A percentile compares a stretch with the other conserved stretches of the same genome.
These are phyloP conservation scores for Cyamopsis tetragonoloba DNA, from an alignment of 306 rosid species.

Conservation along the genomic window DNA sequence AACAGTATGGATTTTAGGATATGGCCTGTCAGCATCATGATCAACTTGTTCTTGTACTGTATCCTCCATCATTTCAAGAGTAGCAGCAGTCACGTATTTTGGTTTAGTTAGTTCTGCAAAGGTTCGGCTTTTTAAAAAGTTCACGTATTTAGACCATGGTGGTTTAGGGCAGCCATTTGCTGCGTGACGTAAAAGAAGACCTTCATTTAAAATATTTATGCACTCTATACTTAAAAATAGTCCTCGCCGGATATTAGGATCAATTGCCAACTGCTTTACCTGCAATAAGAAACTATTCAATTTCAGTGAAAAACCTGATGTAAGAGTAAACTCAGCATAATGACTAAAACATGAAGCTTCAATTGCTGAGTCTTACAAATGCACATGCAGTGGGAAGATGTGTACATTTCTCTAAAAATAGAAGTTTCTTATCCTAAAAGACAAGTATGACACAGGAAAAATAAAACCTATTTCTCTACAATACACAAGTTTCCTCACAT, in stretches of 20 bases:
- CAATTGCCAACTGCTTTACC: constrained; percentile 24
- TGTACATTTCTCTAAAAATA: not conserved
- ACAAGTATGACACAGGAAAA: not conserved
- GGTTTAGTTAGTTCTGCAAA: constrained; percentile 33
- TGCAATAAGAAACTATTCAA: not conserved
- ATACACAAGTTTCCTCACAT: not conserved
- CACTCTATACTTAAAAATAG: constrained; percentile 30
- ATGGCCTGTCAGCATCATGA: not conserved
- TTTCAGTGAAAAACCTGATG: constrained; percentile 1
- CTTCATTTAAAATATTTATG: constrained; percentile 33
- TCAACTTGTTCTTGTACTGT: not conserved
- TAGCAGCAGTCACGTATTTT: constrained; percentile 23
- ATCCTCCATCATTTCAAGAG: constrained; percentile 25
- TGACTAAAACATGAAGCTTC: constrained; percentile 4
- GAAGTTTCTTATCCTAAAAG: not conserved
- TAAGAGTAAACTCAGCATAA: not conserved
- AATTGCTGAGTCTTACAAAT: not conserved
- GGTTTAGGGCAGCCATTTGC: constrained; percentile 31
- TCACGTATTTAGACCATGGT: constrained; percentile 31
- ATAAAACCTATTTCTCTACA: not conserved
- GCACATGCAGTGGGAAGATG: not conserved
- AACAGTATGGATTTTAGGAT: constrained; percentile 30
- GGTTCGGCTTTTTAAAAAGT: constrained; percentile 26
- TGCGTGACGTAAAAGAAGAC: constrained; percentile 21
- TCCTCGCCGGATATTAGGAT: constrained; percentile 23